Base-by-base conservation (phyloP, 2,329 filamentous ascomycete genomes). In the Sphaceloma murrayae region DNA sequence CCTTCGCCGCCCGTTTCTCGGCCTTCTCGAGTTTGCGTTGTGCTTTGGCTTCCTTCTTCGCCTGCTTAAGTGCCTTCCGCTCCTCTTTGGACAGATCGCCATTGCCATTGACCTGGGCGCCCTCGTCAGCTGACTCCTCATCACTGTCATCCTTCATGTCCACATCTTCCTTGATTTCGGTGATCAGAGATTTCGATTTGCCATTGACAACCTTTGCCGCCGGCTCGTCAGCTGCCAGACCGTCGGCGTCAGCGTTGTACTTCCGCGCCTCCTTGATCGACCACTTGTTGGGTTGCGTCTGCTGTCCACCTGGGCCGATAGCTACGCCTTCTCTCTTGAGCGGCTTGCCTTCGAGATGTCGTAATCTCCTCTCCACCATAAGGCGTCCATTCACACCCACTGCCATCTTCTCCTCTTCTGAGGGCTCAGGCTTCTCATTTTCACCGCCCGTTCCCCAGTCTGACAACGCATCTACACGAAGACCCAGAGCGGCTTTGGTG, bases 171-270 rank as follows among this genome's bases (percentile, higher is more conserved):
- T 40, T 40, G 18, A 71, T 66, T 46, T 73, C 72, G 51, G 75
- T 67, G 40, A 72, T 67, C 32, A 72, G 48, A 52, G 60, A 58
- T 46, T 56, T 52, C 54, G 59, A 59, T 65, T 49, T 68, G 66
- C 67, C 65, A 68, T 73, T 72, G 29, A 68, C 64, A 45, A 59
- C 60, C 17, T 46, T 48, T 18, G 64, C 72, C 29, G 80, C 73
- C 10, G 75, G 72, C 53, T 82, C 80, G 55, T 85, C 76, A 36
- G 76, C 77, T 48, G 72, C 72, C 45, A 95, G 69, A 51, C 87
- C 89, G 64, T 98, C 91, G 44, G 86, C 91, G 60, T 96, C 88
- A 38, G 78, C 74, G 64, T 96, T 96, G 74, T 98, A 98, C 66
- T 89, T 91, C 60, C 85, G 77, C 8, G 84, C 83, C 64, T 95